Percentiles rank a stretch among this genome's conserved stretches.
Evolutionary conservation across 345 rosid species (phyloP).

Genomic region (Eutrema yunnanense): DNA sequence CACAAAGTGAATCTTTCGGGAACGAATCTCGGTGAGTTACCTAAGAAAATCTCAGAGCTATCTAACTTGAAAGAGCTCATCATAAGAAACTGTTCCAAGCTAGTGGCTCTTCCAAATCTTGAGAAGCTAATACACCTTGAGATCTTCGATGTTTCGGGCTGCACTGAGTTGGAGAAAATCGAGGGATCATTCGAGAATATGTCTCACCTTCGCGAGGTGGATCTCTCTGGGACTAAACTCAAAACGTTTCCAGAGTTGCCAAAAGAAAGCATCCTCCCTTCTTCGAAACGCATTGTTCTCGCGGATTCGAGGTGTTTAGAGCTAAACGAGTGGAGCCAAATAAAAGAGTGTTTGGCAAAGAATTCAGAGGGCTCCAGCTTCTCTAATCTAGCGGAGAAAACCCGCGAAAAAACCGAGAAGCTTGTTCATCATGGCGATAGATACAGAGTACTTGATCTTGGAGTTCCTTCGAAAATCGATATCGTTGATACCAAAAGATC

Average conservation of each 20-base stretch:
- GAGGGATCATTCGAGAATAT: slow-evolving; percentile 33
- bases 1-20: slow-evolving; percentile 22
- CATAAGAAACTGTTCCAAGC: slow-evolving; percentile 6
- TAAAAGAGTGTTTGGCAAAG: background rate
- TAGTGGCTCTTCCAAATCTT: slow-evolving; percentile 5
- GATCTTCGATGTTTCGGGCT: slow-evolving; percentile 19
- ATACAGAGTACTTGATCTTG: slow-evolving; percentile 22
- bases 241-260: slow-evolving; percentile 22
- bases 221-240: slow-evolving; percentile 42
- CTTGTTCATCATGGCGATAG: background rate
- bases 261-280: background rate
- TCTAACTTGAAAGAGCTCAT: slow-evolving; percentile 6
- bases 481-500: slow-evolving; percentile 26
- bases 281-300: slow-evolving; percentile 12
- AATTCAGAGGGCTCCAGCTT: background rate
- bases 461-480: background rate
- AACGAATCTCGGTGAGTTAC: slow-evolving; percentile 1
- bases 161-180: background rate
- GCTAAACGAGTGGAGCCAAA: background rate
- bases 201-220: slow-evolving; percentile 27
- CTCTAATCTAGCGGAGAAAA: background rate
- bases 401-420: background rate
- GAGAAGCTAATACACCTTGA: slow-evolving; percentile 12
- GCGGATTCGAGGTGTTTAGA: background rate
- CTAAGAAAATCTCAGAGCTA: slow-evolving; percentile 8